phyloP scores from a whole-genome alignment of 495 filamentous ascomycete genomes.

The Astrothelium subdiscretum region DNA sequence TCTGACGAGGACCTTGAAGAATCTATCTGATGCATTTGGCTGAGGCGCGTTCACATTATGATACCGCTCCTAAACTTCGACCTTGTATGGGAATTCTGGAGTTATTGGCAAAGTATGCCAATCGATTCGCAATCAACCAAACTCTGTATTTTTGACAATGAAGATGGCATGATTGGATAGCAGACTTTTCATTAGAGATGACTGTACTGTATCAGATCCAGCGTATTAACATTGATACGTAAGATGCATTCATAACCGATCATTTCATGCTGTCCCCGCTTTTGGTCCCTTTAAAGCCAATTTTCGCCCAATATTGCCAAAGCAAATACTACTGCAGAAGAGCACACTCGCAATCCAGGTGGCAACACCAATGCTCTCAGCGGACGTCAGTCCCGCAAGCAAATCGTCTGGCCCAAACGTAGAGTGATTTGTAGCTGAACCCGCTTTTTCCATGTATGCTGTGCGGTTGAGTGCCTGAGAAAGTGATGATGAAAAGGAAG shows the following conservation, averaged over 20 bases:
- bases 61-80: too few relatives aligned
- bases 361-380: slow-evolving; percentile 64
- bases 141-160: background rate
- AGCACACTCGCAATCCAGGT: slow-evolving; percentile 87
- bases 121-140: too few relatives aligned
- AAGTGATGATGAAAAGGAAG: background rate
- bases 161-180: background rate
- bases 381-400: slow-evolving; percentile 46
- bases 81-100: too few relatives aligned
- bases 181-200: background rate
- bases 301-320: slow-evolving; percentile 86
- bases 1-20: background rate
- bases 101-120: too few relatives aligned
- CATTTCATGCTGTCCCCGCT: background rate
- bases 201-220: background rate
- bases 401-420: slow-evolving; percentile 23
- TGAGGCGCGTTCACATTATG: too few relatives aligned
- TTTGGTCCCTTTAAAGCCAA: slow-evolving; percentile 39
- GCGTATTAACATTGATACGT: background rate
- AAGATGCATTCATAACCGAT: background rate
- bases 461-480: background rate
- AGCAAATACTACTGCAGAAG: slow-evolving; percentile 89
- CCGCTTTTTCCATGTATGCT: background rate
- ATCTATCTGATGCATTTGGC: background rate
- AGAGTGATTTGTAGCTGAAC: slow-evolving; percentile 3